phyloP scores from a whole-genome alignment of 805 yeast genomes.

The Lipomyces spencermartinsiae region DNA sequence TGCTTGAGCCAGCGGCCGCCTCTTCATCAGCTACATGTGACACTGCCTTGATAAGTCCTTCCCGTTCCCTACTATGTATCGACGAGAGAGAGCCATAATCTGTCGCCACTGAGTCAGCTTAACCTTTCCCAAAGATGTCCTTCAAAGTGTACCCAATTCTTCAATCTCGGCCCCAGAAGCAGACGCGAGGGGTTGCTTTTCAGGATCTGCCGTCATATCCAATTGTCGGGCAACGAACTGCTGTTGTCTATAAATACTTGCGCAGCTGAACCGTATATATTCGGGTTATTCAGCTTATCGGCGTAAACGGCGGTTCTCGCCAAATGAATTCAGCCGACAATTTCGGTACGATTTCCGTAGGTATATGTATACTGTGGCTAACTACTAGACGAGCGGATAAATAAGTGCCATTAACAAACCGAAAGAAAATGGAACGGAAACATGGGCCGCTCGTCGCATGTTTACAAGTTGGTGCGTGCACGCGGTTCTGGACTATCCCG shows the following conservation, averaged over 20 bases:
- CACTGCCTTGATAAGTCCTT: not conserved
- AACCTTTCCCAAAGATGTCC: not conserved
- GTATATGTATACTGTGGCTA: not conserved
- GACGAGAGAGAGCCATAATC: slow-evolving; percentile 33
- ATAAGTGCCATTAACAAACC: not conserved
- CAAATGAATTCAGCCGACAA: too few species aligned
- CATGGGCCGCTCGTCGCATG: not conserved
- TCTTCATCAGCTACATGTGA: slow-evolving; percentile 9
- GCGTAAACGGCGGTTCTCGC: not conserved
- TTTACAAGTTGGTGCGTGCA: not conserved
- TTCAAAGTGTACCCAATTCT: not conserved
- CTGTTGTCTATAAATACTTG: not conserved
- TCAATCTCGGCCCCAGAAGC: not conserved
- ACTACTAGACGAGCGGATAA: not conserved
- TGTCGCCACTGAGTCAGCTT: not conserved
- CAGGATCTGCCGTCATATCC: slow-evolving; percentile 7
- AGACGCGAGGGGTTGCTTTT: not conserved
- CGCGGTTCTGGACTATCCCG: not conserved
- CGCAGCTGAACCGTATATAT: not conserved
- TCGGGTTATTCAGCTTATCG: not conserved
- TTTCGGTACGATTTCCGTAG: not conserved
- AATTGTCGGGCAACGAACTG: not conserved
- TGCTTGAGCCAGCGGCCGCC: not conserved
- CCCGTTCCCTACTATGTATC: slow-evolving; percentile 1
- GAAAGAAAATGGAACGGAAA: not conserved